Evolutionary conservation across 805 yeast species (phyloP).

Genomic region (Metschnikowia anglica): DNA sequence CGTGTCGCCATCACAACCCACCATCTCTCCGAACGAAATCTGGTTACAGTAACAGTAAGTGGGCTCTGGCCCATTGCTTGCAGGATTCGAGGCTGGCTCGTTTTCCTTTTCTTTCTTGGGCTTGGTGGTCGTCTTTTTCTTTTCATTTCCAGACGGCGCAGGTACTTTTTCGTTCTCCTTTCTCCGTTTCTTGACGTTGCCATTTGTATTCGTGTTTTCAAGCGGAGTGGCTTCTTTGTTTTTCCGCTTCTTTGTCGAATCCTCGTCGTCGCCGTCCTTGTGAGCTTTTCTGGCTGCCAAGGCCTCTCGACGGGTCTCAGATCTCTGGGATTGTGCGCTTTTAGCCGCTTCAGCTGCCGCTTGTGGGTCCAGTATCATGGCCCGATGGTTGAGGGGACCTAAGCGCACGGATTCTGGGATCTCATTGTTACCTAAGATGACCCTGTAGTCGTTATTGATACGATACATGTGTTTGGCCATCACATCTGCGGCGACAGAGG

Average conservation of each 20-base stretch:
- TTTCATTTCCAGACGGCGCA: conserved; percentile 12
- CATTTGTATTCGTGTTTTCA: conserved; percentile 13
- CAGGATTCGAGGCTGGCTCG: conserved; percentile 10
- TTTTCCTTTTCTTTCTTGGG: conserved; percentile 23
- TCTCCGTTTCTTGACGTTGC: conserved; percentile 14
- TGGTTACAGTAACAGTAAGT: conserved; percentile 95
- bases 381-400: conserved; percentile 87
- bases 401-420: conserved; percentile 75
- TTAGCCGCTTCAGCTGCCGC: conserved; percentile 46
- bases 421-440: conserved; percentile 69
- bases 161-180: conserved; percentile 13
- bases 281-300: conserved; percentile 81
- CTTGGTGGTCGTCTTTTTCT: conserved; percentile 24
- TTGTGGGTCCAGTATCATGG: conserved; percentile 65
- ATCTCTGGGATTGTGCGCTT: conserved; percentile 71
- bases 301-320: conserved; percentile 89
- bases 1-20: conserved; percentile 93
- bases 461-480: conserved; percentile 66
- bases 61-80: conserved; percentile 52
- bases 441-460: conserved; percentile 76
- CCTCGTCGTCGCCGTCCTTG: conserved; percentile 36
- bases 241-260: conserved; percentile 18
- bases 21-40: conserved; percentile 98
- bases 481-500: conserved; percentile 83
- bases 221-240: conserved; percentile 24